These are phyloP conservation scores for Hibiscus syriacus DNA, from an alignment of 345 rosid species.

Conservation along the genomic window DNA sequence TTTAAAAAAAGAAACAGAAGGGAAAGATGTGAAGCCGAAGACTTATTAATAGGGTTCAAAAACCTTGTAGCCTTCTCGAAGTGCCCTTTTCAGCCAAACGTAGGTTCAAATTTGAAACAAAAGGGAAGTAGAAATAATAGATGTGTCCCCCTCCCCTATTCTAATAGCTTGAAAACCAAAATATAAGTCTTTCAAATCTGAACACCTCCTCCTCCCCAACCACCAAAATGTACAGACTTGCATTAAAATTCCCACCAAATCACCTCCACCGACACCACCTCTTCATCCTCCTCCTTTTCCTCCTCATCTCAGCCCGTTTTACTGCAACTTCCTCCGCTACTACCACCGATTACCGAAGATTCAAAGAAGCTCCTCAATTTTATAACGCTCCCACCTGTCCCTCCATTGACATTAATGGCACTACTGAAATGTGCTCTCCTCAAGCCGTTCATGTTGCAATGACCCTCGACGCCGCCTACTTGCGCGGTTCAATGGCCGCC, in stretches of 20 bases:
- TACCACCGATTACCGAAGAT: conserved; percentile 20
- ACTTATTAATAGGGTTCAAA: not conserved
- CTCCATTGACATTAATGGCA: too few species aligned
- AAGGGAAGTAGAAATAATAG: not conserved
- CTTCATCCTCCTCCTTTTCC: not conserved
- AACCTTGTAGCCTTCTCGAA: not conserved
- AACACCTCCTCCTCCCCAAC: not conserved
- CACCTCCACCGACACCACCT: not conserved
- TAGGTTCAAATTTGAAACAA: not conserved
- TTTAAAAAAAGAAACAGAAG: too few species aligned
- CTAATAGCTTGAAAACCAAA: not conserved
- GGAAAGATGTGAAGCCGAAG: conserved; percentile 1
- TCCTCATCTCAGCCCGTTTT: conserved; percentile 12
- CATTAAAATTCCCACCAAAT: not conserved
- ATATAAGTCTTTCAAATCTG: not conserved
- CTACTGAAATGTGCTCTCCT: too few species aligned
- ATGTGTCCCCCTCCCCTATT: not conserved
- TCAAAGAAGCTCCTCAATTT: too few species aligned
- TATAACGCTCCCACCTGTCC: too few species aligned
- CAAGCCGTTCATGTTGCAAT: too few species aligned
- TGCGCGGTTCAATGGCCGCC: too few species aligned
- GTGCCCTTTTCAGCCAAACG: not conserved
- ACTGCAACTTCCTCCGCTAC: too few species aligned
- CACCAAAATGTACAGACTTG: conserved; percentile 7
- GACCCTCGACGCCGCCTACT: too few species aligned